Conservation (phyloP, 495 filamentous ascomycete species). For the Podospora anserina region DNA sequence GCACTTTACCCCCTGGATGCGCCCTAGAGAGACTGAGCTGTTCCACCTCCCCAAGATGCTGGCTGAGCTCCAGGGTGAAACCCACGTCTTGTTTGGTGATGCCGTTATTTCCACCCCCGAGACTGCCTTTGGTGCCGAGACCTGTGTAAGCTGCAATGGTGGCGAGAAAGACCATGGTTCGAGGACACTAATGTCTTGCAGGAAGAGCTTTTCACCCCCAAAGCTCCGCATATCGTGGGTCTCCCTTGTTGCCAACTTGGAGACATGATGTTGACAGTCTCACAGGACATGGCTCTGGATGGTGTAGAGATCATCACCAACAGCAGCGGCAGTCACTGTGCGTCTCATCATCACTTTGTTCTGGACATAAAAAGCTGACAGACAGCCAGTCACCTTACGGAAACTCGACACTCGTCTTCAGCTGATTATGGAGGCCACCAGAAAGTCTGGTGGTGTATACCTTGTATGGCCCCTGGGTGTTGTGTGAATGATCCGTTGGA, state of each 20-base stretch:
- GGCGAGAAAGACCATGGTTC: not conserved
- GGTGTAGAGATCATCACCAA: conserved; percentile 80
- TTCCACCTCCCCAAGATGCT: conserved; percentile 69
- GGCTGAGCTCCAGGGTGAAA: conserved; percentile 56
- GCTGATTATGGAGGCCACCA: conserved; percentile 73
- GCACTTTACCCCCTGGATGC: conserved; percentile 54
- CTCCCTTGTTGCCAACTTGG: not conserved
- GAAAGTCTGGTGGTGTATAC: conserved; percentile 72
- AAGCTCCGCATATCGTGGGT: conserved; percentile 44
- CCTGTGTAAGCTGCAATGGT: conserved; percentile 42
- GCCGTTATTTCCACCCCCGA: conserved; percentile 69
- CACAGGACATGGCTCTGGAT: conserved; percentile 48
- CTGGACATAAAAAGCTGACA: not conserved
- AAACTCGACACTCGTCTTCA: conserved; percentile 73
- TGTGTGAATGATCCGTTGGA: not conserved
- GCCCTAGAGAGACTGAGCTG: conserved; percentile 57
- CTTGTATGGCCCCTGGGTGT: conserved; percentile 49
- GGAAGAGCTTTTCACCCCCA: conserved; percentile 74
- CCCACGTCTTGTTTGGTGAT: conserved; percentile 70
- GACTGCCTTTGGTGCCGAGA: conserved; percentile 68
- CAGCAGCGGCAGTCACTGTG: conserved; percentile 64
- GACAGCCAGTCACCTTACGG: conserved; percentile 47
- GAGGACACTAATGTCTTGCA: not conserved
- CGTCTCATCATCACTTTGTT: not conserved
- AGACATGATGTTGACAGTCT: not conserved